A percentile compares a stretch with the other conserved stretches of the same genome.
Evolutionary conservation across 2,329 filamentous ascomycete genomes (phyloP).

Genomic region (Cercospora sp.): DNA sequence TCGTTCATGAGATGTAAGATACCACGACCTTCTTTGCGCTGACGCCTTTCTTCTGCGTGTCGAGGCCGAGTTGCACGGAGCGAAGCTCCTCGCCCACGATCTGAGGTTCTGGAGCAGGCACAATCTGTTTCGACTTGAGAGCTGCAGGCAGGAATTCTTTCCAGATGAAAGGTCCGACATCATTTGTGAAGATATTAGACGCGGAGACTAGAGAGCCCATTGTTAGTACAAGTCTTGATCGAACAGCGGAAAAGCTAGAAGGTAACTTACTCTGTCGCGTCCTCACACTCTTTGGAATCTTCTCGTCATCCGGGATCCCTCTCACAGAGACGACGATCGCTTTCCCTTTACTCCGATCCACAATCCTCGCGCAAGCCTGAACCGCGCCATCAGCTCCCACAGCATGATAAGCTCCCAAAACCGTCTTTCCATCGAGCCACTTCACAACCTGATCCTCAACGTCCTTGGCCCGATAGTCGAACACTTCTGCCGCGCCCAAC

Average conservation of each 20-base stretch:
- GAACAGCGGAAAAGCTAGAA: too few species aligned
- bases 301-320: conserved; percentile 27
- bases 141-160: conserved; percentile 33
- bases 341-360: conserved; percentile 33
- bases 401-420: conserved; percentile 37
- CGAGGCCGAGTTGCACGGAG: conserved; percentile 41
- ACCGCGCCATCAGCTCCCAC: conserved; percentile 30
- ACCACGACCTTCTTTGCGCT: conserved; percentile 44
- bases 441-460: conserved; percentile 34
- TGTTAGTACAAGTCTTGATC: background rate
- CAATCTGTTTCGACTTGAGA: conserved; percentile 32
- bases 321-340: conserved; percentile 34
- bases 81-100: conserved; percentile 43
- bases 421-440: conserved; percentile 34
- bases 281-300: conserved; percentile 32
- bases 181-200: conserved; percentile 30
- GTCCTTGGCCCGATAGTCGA: conserved; percentile 48
- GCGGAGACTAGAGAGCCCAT: conserved; percentile 17
- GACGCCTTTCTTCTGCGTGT: conserved; percentile 43
- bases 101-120: conserved; percentile 38
- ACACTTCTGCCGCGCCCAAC: conserved; percentile 50
- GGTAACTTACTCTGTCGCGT: conserved; percentile 30
- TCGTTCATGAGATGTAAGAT: conserved; percentile 27
- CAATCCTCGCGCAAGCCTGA: conserved; percentile 32
- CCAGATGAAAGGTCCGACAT: conserved; percentile 35